phyloP scores from a whole-genome alignment of 495 filamentous ascomycete species.

The Hypoxylon rickii region DNA sequence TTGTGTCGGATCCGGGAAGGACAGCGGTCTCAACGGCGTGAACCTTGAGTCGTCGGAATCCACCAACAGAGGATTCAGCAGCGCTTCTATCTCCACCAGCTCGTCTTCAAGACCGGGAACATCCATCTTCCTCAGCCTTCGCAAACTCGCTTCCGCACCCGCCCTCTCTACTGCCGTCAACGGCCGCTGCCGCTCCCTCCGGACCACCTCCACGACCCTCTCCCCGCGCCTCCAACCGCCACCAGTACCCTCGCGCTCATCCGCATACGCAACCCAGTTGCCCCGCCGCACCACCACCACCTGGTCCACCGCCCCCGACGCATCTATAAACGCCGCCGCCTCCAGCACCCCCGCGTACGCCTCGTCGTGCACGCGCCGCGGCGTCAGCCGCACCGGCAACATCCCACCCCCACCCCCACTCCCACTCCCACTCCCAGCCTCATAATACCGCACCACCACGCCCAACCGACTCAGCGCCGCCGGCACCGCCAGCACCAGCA shows the following conservation, averaged over 20 bases:
- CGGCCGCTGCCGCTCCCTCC: slow-evolving; percentile 32
- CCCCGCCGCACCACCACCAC: slow-evolving; percentile 39
- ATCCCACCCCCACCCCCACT: slow-evolving; percentile 7
- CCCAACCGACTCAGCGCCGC: slow-evolving; percentile 41
- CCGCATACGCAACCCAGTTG: slow-evolving; percentile 27
- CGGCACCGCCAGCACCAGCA: slow-evolving; percentile 42
- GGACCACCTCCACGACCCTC: slow-evolving; percentile 20
- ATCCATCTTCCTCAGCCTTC: slow-evolving; percentile 26
- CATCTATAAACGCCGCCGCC: slow-evolving; percentile 41
- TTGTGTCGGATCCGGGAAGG: slow-evolving; percentile 5
- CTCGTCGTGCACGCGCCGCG: slow-evolving; percentile 44
- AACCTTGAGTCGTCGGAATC: slow-evolving; percentile 15
- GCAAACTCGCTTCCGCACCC: slow-evolving; percentile 26
- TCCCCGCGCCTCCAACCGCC: slow-evolving; percentile 9
- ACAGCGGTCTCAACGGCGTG: slow-evolving; percentile 10
- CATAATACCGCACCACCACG: slow-evolving; percentile 37
- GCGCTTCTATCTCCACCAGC: slow-evolving; percentile 35
- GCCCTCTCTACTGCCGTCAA: slow-evolving; percentile 31
- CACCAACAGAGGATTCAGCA: slow-evolving; percentile 26
- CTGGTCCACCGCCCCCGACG: slow-evolving; percentile 11
- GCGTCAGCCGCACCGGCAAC: slow-evolving; percentile 43
- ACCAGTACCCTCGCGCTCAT: slow-evolving; percentile 14
- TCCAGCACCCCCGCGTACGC: slow-evolving; percentile 36
- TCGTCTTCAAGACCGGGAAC: slow-evolving; percentile 32
- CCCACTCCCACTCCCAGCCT: slow-evolving; percentile 34